Conservation (phyloP, 805 yeast species). For the Candida nitratophila region DNA sequence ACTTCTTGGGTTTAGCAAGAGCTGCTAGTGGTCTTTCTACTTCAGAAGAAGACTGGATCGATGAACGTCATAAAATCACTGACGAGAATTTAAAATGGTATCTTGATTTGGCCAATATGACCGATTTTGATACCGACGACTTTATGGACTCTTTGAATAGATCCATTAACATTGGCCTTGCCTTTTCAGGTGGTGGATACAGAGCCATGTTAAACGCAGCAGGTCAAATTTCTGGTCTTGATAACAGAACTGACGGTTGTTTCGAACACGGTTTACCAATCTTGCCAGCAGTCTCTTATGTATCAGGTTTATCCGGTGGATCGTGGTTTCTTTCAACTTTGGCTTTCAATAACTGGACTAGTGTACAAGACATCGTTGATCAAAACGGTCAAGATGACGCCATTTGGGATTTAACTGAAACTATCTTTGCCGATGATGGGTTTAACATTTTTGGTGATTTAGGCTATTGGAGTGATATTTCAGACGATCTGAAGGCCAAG, state of each 20-base stretch:
- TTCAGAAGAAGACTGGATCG: conserved; percentile 47
- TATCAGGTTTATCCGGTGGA: conserved; percentile 80
- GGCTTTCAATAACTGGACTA: conserved; percentile 64
- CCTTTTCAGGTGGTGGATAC: conserved; percentile 85
- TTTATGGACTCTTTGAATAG: conserved; percentile 32
- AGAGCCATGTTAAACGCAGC: conserved; percentile 86
- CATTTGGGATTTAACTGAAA: conserved; percentile 64
- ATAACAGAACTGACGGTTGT: conserved; percentile 56
- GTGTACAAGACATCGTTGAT: conserved; percentile 52
- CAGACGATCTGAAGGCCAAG: conserved; percentile 45
- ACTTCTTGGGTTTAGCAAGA: conserved; percentile 28
- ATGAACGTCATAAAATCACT: conserved; percentile 38
- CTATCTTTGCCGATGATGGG: conserved; percentile 60
- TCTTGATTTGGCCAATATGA: conserved; percentile 37
- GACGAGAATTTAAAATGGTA: conserved; percentile 38
- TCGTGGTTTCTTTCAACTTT: conserved; percentile 73
- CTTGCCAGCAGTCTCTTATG: conserved; percentile 60
- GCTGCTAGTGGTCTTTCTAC: conserved; percentile 39
- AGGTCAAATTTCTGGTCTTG: conserved; percentile 74
- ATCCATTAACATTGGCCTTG: conserved; percentile 46
- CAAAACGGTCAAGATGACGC: conserved; percentile 29
- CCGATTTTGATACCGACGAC: conserved; percentile 38
- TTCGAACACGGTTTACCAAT: conserved; percentile 61
- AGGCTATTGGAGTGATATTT: conserved; percentile 46
- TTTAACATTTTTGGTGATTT: conserved; percentile 44